phyloP scores from a whole-genome alignment of 768 basidiomycete genomes.

The Suillus subluteus region DNA sequence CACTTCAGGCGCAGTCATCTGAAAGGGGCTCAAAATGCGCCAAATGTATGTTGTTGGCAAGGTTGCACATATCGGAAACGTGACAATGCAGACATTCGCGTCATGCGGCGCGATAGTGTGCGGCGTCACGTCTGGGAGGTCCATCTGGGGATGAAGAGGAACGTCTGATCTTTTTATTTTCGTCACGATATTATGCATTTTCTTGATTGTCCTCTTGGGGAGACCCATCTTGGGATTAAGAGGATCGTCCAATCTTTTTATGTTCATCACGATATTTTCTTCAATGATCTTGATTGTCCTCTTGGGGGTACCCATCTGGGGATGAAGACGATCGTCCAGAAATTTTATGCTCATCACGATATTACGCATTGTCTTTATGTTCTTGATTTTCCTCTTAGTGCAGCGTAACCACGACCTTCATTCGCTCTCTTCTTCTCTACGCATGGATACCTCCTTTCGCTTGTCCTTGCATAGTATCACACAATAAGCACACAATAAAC shows the following conservation, averaged over 20 bases:
- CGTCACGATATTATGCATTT: neutral
- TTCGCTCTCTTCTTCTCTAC: too few relatives aligned
- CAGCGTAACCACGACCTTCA: too few relatives aligned
- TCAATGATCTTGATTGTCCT: neutral
- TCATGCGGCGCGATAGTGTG: neutral
- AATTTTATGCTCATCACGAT: too few relatives aligned
- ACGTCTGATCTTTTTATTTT: neutral
- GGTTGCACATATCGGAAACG: neutral
- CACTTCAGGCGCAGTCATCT: neutral
- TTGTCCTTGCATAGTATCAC: neutral
- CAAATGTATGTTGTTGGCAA: neutral
- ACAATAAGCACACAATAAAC: neutral
- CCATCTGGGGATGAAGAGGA: neutral
- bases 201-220: neutral
- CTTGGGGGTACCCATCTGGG: too few relatives aligned
- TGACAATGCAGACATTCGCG: too few relatives aligned
- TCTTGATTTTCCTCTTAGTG: too few relatives aligned
- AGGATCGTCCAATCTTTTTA: neutral
- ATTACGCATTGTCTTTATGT: too few relatives aligned
- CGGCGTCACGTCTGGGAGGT: neutral
- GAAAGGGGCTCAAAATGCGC: neutral
- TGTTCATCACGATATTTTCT: neutral
- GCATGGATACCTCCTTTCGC: neutral
- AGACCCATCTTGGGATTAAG: too few relatives aligned
- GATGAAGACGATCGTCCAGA: too few relatives aligned